Evolutionary conservation across 2,329 filamentous ascomycete genomes (phyloP), one percentile per base, ranked within the genome.

Genomic region (Chaetomiaceae sp.): DNA sequence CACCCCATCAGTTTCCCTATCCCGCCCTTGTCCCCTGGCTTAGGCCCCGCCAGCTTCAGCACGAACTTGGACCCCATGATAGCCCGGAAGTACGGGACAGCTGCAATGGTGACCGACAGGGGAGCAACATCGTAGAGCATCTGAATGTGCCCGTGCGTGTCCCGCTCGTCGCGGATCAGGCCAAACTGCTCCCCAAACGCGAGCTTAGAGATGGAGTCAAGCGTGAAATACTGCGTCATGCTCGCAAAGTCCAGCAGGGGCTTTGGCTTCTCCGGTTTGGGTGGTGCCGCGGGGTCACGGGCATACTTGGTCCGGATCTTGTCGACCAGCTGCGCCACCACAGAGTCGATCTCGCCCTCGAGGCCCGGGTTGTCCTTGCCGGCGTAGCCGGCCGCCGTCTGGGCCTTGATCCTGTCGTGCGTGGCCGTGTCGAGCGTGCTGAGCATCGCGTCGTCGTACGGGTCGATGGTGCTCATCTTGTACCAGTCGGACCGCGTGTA

Each of bases 151-250:
- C 66, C 67, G 49, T 72, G 70, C 0, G 70, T 63, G 54, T 78
- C 74, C 7, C 66, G 58, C 56, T 78, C 70, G 27, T 40, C 5
- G 62, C 58, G 13, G 3, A 78, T 57, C 53, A 70, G 73, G 4
- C 74, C 74, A 55, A 76, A 76, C 16, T 69, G 64, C 33, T 70
- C 54, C n/a, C 76, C 76, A 31, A 78, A 73, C 1, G 72, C 73
- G 10, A 79, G 56, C 40, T 69, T 68, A 19, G 70, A 73, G 50
- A 81, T 75, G 21, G 76, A 71, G 51, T 81, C 78, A 3, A 80
- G 60, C 1, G 75, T 76, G 50, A 79, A 73, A 61, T 69, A 76
- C 27, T 73, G 70, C 10, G 71, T 66, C 33, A 73, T 70, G 10
- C 58, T 58, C 3, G 70, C 70, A 35, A 79, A 57, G 54, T 81